Conservation (phyloP, 2,329 filamentous ascomycete species). For the Aureobasidium lini region DNA sequence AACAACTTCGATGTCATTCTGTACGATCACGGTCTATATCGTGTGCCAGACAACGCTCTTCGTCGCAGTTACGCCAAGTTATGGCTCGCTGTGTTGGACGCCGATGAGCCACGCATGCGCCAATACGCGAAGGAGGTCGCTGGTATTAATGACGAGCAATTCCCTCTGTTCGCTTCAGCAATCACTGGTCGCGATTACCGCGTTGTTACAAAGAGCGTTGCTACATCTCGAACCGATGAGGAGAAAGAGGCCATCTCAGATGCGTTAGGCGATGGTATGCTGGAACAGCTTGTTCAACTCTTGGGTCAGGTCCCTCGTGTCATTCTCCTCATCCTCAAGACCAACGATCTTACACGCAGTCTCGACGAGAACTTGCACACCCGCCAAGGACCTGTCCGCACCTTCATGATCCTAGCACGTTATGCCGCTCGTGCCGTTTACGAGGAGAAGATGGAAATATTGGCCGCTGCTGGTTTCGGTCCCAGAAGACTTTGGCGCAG, state of each 20-base stretch:
- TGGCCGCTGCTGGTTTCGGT: slow-evolving; percentile 44
- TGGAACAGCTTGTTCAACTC: slow-evolving; percentile 81
- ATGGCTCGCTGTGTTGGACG: slow-evolving; percentile 92
- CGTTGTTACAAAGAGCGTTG: slow-evolving; percentile 56
- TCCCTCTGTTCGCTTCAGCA: slow-evolving; percentile 89
- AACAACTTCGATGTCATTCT: slow-evolving; percentile 88
- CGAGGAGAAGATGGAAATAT: slow-evolving; percentile 50
- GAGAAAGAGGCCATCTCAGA: slow-evolving; percentile 85
- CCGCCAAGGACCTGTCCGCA: slow-evolving; percentile 52
- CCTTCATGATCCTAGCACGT: slow-evolving; percentile 57
- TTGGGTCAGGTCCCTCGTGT: slow-evolving; percentile 84
- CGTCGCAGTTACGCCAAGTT: slow-evolving; percentile 89
- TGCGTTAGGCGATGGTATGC: slow-evolving; percentile 77
- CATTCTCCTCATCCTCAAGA: slow-evolving; percentile 92
- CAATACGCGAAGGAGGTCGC: slow-evolving; percentile 84
- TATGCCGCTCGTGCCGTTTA: slow-evolving; percentile 58
- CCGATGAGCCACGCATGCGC: slow-evolving; percentile 78
- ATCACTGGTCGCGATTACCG: slow-evolving; percentile 91
- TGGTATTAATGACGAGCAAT: slow-evolving; percentile 79
- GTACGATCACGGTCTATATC: slow-evolving; percentile 95
- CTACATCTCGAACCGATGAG: slow-evolving; percentile 55
- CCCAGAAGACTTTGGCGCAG: slow-evolving; percentile 46
- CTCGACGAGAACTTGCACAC: slow-evolving; percentile 87
- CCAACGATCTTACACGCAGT: slow-evolving; percentile 89
- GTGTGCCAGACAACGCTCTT: slow-evolving; percentile 73